Conservation (phyloP, 2,329 filamentous ascomycete genomes). For the Epichloe scottii region DNA sequence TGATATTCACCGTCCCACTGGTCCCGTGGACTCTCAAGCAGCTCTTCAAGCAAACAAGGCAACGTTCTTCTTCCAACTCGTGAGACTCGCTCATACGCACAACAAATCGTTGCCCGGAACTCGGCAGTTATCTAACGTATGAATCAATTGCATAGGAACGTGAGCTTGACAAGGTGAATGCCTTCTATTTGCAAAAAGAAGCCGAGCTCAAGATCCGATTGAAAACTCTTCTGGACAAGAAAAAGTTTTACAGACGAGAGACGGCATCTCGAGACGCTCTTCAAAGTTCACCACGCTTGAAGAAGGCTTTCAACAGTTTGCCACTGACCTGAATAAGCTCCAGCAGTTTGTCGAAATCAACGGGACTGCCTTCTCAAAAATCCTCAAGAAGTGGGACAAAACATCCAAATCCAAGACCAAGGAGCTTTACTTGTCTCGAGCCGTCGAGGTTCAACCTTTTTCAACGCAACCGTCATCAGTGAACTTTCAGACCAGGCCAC, state of each 20-base stretch:
- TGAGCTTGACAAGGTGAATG: conserved; percentile 96
- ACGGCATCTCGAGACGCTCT: conserved; percentile 71
- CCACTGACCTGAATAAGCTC: conserved; percentile 90
- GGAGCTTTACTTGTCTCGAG: conserved; percentile 88
- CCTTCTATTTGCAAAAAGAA: conserved; percentile 95
- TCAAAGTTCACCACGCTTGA: conserved; percentile 90
- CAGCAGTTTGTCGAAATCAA: conserved; percentile 99
- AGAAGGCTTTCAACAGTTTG: conserved; percentile 95
- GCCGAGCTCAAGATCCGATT: conserved; percentile 94
- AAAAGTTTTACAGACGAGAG: conserved; percentile 77
- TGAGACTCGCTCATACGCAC: conserved; percentile 31
- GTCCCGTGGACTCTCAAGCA: conserved; percentile 62
- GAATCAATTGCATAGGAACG: conserved; percentile 53
- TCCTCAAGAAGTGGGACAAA: conserved; percentile 99
- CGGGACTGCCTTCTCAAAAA: conserved; percentile 95
- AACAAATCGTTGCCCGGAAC: not conserved
- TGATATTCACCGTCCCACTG: conserved; percentile 37
- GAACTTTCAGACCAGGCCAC: conserved; percentile 94
- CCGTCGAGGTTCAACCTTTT: conserved; percentile 95
- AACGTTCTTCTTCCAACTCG: conserved; percentile 95
- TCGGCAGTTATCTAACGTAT: conserved; percentile 1
- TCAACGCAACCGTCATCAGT: conserved; percentile 94
- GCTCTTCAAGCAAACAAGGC: conserved; percentile 94
- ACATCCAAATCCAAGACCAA: conserved; percentile 98
- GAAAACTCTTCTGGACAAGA: conserved; percentile 88